Evolutionary conservation across 148 eudicot species (phyloP).

Genomic region (Bassia scoparia): DNA sequence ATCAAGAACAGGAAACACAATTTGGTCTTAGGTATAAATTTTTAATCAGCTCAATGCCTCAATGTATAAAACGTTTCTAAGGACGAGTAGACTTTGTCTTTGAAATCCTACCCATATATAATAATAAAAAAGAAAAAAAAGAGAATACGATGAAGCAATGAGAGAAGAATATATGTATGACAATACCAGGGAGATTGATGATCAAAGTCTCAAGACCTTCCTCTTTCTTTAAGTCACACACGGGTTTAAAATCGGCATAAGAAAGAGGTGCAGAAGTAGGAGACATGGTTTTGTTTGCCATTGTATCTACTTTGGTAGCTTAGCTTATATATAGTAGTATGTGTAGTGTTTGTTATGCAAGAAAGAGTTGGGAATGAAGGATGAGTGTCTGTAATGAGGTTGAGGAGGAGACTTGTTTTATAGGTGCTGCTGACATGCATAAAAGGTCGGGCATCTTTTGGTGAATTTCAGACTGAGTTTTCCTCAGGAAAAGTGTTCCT

Average conservation of each 20-base stretch:
- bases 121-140: too few species aligned
- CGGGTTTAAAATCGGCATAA: constrained; percentile 30
- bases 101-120: too few species aligned
- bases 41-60: constrained; percentile 29
- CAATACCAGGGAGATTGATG: constrained; percentile 35
- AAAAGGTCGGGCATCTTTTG: not conserved
- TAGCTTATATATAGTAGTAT: not conserved
- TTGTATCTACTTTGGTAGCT: not conserved
- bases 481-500: constrained; percentile 11
- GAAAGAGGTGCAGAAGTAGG: constrained; percentile 17
- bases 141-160: not conserved
- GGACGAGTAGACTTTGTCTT: too few species aligned
- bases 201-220: constrained; percentile 25
- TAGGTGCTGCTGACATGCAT: not conserved
- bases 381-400: not conserved
- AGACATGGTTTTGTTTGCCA: constrained; percentile 16
- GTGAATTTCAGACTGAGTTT: not conserved
- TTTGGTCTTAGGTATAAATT: not conserved
- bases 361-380: not conserved
- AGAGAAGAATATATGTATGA: not conserved
- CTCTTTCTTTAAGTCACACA: constrained; percentile 28
- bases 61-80: not conserved
- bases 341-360: not conserved
- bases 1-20: not conserved
- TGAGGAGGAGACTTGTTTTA: not conserved